Evolutionary conservation across 2,329 filamentous ascomycete genomes (phyloP).

Genomic region (Zymoseptoria crescenta): DNA sequence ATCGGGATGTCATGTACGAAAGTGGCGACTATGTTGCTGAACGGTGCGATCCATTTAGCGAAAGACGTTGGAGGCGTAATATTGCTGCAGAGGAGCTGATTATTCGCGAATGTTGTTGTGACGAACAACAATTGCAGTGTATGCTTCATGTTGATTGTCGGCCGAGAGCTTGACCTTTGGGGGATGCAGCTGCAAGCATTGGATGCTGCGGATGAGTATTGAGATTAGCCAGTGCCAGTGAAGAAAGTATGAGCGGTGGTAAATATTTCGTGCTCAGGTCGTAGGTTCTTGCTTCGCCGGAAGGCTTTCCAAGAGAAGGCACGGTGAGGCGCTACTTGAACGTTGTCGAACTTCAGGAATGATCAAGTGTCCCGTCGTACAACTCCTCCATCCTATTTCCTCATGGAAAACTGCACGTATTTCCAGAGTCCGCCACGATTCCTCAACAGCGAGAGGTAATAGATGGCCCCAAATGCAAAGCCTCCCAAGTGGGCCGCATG

Average conservation of each 20-base stretch:
- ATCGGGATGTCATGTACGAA: neutral
- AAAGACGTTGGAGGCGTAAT: neutral
- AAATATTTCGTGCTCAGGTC: neutral
- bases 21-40: neutral
- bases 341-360: too few species aligned
- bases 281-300: neutral
- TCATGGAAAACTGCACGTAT: neutral
- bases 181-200: neutral
- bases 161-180: neutral
- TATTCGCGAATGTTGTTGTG: neutral
- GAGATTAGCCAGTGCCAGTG: neutral
- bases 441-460: slow-evolving; percentile 23
- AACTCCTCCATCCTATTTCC: neutral
- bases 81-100: neutral
- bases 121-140: neutral
- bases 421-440: slow-evolving; percentile 17
- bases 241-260: neutral
- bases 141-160: neutral
- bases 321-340: neutral
- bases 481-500: slow-evolving; percentile 43
- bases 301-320: neutral
- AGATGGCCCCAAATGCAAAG: slow-evolving; percentile 31
- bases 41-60: neutral
- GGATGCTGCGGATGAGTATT: neutral
- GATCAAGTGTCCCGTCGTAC: too few species aligned